Evolutionary conservation across 192 early-diverging fungal genomes (phyloP).

Genomic region (Pilobolus umbonatus): DNA sequence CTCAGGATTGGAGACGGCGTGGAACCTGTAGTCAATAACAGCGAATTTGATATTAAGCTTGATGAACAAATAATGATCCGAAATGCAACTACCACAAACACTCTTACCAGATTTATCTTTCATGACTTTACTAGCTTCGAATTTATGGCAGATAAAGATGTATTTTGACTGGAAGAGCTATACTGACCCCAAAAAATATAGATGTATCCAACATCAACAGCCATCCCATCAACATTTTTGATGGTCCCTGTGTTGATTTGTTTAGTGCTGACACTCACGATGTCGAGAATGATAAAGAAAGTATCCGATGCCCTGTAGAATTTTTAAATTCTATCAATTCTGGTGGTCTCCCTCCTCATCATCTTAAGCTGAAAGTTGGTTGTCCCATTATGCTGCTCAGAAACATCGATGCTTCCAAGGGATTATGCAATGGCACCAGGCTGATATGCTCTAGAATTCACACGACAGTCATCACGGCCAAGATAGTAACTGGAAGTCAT

Average conservation of each 20-base stretch:
- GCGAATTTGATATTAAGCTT: not conserved
- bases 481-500: not conserved
- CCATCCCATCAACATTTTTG: not conserved
- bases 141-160: not conserved
- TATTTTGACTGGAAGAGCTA: not conserved
- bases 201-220: not conserved
- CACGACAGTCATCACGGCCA: not conserved
- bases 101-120: not conserved
- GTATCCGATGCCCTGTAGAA: not conserved
- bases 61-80: not conserved
- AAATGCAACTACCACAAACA: not conserved
- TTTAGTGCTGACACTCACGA: not conserved
- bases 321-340: not conserved
- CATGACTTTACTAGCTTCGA: not conserved
- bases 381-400: not conserved
- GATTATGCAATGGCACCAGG: not conserved
- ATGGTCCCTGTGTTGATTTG: not conserved
- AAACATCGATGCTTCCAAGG: not conserved
- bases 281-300: not conserved
- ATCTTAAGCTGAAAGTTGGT: not conserved
- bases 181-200: slow-evolving; percentile 7
- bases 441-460: not conserved
- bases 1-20: not conserved
- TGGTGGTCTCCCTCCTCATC: not conserved
- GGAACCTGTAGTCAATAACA: not conserved